Base-by-base conservation (phyloP, 2,329 filamentous ascomycete species). In the Pseudogymnoascus pannorum region DNA sequence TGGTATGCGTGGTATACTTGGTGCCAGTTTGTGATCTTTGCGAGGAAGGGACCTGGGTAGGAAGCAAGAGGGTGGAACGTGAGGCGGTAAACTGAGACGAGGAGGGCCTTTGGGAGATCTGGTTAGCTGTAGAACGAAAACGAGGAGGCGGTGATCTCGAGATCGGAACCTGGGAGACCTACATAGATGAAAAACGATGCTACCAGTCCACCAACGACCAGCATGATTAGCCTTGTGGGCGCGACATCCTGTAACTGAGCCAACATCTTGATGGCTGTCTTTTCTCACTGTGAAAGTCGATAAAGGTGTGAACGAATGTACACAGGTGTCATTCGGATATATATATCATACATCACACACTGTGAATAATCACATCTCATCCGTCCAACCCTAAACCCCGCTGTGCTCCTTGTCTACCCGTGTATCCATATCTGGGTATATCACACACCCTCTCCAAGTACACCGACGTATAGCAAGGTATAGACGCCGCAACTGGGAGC, bases 1-100 rank as follows among this genome's bases (percentile, higher is more conserved):
- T 84, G 87, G 74, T 86, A 89, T 57, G 88, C 87, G 67, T 91
- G 86, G 72, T 89, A 92, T 29, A 88, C 81, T 71, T 86, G 83
- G 68, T 87, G 82, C 65, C 76, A 82, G 67, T 85, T 79, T n/a
- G 85, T 85, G 66, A 87, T 73, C 69, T 83, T 86, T 62, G 83
- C 84, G 42, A 87, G 70, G 57, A 86, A 74, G 0, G 86, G 87
- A 1, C 86, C 86, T 1, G 85, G 86, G 65, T 87, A 87, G 62
- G 81, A 83, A 16, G 84, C 79, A 8, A 88, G 74, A 3, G 86
- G 85, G 68, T 88, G 86, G 71, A 87, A 82, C 70, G 79, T 84
- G 62, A 87, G 66, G 61, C 83, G 77, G 69, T 87, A 87, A 44
- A 83, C 58, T 16, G 57, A 57, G 14, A 66, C 58, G 20, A 68